Evolutionary conservation across 2,329 filamentous ascomycete genomes (phyloP).

Genomic region (Tolypocladium tropicale): DNA sequence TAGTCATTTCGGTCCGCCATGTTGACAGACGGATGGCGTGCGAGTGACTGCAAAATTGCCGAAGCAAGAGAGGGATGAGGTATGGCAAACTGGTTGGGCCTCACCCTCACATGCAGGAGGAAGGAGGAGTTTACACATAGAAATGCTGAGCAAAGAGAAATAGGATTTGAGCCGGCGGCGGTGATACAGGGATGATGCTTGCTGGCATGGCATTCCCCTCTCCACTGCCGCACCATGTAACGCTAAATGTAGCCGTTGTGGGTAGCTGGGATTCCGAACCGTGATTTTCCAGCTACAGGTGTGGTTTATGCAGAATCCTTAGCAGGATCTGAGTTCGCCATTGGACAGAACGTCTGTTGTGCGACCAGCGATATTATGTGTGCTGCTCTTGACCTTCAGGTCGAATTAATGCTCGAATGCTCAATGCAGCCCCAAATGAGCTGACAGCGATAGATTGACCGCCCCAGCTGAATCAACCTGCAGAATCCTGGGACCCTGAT

Average conservation of each 20-base stretch:
- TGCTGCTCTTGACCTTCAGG: background rate
- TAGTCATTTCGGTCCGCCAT: background rate
- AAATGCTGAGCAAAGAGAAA: background rate
- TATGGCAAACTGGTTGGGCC: background rate
- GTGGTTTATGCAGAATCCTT: background rate
- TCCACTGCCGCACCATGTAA: background rate
- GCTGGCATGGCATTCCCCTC: background rate
- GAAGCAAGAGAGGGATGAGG: background rate
- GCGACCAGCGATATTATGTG: background rate
- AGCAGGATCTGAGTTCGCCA: background rate
- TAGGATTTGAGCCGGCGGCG: background rate
- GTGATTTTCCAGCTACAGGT: background rate
- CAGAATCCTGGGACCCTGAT: background rate
- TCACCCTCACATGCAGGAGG: background rate
- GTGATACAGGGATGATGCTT: background rate
- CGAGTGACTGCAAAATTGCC: background rate
- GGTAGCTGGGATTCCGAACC: background rate
- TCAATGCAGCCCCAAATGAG: background rate
- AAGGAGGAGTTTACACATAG: background rate
- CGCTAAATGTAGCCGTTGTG: background rate
- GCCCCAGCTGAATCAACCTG: background rate
- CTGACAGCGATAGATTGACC: background rate
- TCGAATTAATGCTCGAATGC: background rate
- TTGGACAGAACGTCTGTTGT: background rate
- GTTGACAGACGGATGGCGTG: background rate